These are phyloP conservation scores for Coprinopsis sp. DNA, from an alignment of 768 basidiomycete genomes.

Conservation along the genomic window DNA sequence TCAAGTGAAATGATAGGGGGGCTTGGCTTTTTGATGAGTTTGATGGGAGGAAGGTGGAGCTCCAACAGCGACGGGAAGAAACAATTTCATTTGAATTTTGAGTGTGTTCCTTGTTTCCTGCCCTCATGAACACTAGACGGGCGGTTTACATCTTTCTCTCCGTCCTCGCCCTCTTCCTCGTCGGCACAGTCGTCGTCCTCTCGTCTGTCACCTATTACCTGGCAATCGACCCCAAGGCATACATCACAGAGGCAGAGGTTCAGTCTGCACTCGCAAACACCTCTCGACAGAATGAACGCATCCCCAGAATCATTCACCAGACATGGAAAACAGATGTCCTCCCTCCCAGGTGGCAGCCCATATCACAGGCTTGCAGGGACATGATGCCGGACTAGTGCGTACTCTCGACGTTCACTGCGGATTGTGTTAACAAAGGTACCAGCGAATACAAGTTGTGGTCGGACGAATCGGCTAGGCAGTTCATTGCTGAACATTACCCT, in stretches of 20 bases:
- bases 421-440: constrained; percentile 16
- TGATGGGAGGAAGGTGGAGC: not conserved
- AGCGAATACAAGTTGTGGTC: constrained; percentile 99
- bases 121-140: constrained; percentile 42
- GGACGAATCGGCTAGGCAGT: constrained; percentile 82
- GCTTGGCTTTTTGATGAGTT: too few relatives aligned
- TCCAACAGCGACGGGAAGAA: too few relatives aligned
- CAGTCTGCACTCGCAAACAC: constrained; percentile 59
- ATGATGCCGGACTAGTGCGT: constrained; percentile 97
- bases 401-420: constrained; percentile 7
- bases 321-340: constrained; percentile 94
- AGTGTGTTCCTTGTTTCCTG: constrained; percentile 5
- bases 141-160: constrained; percentile 40
- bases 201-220: constrained; percentile 90
- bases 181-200: constrained; percentile 88
- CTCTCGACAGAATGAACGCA: constrained; percentile 49
- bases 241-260: constrained; percentile 76
- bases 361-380: constrained; percentile 81
- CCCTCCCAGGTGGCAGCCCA: constrained; percentile 72
- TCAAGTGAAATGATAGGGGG: constrained; percentile 1
- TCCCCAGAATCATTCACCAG: constrained; percentile 92
- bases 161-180: constrained; percentile 67
- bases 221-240: constrained; percentile 71
- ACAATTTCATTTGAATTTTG: constrained; percentile 10
- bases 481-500: constrained; percentile 82